Evolutionary conservation across 495 filamentous ascomycete species (phyloP).

Genomic region (Hyaloscypha finlandica): DNA sequence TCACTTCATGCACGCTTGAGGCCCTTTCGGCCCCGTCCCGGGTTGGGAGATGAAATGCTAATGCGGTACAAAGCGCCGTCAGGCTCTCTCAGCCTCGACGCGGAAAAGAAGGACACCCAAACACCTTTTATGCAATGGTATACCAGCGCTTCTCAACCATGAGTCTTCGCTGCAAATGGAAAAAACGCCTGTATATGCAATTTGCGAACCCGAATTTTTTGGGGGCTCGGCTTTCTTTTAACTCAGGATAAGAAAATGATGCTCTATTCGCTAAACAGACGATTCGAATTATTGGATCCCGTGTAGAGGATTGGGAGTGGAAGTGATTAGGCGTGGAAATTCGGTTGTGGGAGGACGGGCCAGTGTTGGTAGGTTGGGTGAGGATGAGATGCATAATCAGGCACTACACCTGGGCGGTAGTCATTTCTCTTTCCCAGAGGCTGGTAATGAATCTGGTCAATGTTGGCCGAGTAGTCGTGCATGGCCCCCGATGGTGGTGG

Average conservation of each 20-base stretch:
- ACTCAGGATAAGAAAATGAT: not conserved
- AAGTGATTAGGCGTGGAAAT: conserved; percentile 36
- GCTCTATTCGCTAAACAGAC: conserved; percentile 14
- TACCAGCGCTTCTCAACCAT: conserved; percentile 13
- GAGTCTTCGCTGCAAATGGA: conserved; percentile 8
- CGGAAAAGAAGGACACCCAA: not conserved
- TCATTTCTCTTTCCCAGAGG: conserved; percentile 80
- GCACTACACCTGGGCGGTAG: conserved; percentile 77
- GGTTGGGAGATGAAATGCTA: conserved; percentile 6
- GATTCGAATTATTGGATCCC: conserved; percentile 17
- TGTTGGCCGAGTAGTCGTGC: conserved; percentile 66
- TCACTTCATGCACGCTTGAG: not conserved
- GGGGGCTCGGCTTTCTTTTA: conserved; percentile 22
- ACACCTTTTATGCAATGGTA: conserved; percentile 27
- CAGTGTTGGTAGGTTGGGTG: conserved; percentile 39
- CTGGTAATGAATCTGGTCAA: conserved; percentile 95
- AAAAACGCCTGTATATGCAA: conserved; percentile 25
- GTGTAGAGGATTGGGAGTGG: conserved; percentile 5
- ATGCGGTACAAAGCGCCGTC: conserved; percentile 5
- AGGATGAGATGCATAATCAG: conserved; percentile 55
- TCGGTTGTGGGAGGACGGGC: conserved; percentile 41
- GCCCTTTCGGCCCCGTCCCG: not conserved
- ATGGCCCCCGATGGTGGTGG: conserved; percentile 82
- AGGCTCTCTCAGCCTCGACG: conserved; percentile 18
- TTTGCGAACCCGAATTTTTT: conserved; percentile 18